A percentile compares a stretch with the other conserved stretches of the same genome.
These are phyloP conservation scores for Aspergillus taichungensis DNA, from an alignment of 495 filamentous ascomycete species.

Conservation along the genomic window DNA sequence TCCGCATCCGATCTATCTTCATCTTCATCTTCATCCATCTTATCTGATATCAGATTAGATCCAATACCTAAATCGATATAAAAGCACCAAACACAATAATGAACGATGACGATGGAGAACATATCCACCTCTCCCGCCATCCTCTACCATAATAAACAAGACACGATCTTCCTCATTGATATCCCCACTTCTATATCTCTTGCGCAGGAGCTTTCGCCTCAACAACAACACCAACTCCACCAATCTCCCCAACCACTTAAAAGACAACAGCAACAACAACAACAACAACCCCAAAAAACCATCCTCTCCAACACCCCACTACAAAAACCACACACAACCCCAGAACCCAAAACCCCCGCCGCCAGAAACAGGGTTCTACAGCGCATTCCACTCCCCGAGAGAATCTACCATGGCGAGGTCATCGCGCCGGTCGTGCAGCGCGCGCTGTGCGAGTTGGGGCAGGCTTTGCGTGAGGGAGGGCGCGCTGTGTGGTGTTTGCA, in stretches of 20 bases:
- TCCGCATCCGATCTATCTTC: too few relatives aligned
- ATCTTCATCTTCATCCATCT: too few relatives aligned
- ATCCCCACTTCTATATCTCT: slow-evolving; percentile 53
- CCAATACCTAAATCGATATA: too few relatives aligned
- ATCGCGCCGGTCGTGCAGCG: slow-evolving; percentile 21
- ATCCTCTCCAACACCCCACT: slow-evolving; percentile 25
- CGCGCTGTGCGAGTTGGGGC: slow-evolving; percentile 22
- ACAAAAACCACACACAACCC: slow-evolving; percentile 24
- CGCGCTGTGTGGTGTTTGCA: slow-evolving; percentile 34
- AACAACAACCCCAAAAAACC: slow-evolving; percentile 8
- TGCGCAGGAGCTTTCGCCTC: slow-evolving; percentile 21
- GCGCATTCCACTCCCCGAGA: slow-evolving; percentile 19
- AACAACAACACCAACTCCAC: background rate
- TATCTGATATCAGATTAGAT: too few relatives aligned
- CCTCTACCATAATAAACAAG: slow-evolving; percentile 41
- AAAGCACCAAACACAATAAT: too few relatives aligned
- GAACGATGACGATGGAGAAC: background rate
- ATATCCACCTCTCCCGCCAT: slow-evolving; percentile 17
- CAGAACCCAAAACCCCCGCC: slow-evolving; percentile 34
- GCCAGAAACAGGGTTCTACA: slow-evolving; percentile 30
- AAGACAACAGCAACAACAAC: slow-evolving; percentile 1
- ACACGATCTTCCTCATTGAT: slow-evolving; percentile 48
- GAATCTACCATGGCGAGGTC: slow-evolving; percentile 18
- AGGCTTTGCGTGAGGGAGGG: background rate
- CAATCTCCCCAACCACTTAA: background rate